phyloP scores from a whole-genome alignment of 2,329 filamentous ascomycete species.

The Endoconidiophora laricicola region DNA sequence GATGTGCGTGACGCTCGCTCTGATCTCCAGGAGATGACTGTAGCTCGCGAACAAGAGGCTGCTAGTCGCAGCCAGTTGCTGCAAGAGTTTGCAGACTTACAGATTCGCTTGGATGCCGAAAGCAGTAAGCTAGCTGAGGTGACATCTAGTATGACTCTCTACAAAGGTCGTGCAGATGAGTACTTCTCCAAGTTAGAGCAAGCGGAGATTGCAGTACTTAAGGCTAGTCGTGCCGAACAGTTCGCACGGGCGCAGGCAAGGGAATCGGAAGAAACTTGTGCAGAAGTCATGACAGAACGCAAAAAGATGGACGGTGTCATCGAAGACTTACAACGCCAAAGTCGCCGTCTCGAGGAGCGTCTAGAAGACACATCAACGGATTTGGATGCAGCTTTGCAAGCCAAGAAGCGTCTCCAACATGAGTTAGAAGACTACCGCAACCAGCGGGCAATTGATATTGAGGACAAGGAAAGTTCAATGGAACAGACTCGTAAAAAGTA shows the following conservation, averaged over 20 bases:
- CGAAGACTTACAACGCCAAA: constrained; percentile 79
- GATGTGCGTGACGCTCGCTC: constrained; percentile 72
- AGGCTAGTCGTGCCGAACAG: constrained; percentile 79
- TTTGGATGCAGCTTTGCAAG: constrained; percentile 66
- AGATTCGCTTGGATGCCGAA: constrained; percentile 83
- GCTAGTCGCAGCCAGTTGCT: constrained; percentile 77
- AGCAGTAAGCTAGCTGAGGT: constrained; percentile 72
- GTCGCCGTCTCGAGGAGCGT: constrained; percentile 77
- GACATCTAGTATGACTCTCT: constrained; percentile 65
- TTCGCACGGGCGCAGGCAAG: constrained; percentile 81
- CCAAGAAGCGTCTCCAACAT: constrained; percentile 88
- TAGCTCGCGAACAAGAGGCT: constrained; percentile 70
- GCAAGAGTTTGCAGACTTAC: constrained; percentile 82
- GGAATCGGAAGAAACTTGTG: constrained; percentile 83
- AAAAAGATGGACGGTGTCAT: constrained; percentile 77
- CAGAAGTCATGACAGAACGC: constrained; percentile 77
- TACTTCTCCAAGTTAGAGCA: constrained; percentile 97
- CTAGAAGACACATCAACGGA: constrained; percentile 86
- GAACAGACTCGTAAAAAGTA: constrained; percentile 98
- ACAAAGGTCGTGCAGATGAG: constrained; percentile 84
- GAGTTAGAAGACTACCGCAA: constrained; percentile 95
- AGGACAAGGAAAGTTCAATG: constrained; percentile 90
- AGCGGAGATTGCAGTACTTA: constrained; percentile 87
- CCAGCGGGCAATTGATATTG: constrained; percentile 86
- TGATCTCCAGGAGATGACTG: constrained; percentile 65